phyloP scores from a whole-genome alignment of 768 basidiomycete genomes.

The Mycena vitilis region DNA sequence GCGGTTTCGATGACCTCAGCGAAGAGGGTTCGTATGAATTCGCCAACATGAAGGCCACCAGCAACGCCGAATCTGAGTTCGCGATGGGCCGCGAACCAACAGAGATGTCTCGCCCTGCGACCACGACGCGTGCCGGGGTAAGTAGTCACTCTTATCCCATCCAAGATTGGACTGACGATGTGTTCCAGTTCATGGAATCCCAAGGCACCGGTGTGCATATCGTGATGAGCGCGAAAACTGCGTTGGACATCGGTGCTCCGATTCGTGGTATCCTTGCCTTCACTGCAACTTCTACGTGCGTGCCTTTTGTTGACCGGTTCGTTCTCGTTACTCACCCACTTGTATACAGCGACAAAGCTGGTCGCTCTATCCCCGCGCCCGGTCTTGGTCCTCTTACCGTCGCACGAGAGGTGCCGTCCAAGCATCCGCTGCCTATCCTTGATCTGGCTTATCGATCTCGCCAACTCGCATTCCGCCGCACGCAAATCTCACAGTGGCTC shows the following conservation, averaged over 20 bases:
- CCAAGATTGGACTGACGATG: conserved; percentile 22
- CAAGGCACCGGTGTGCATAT: conserved; percentile 98
- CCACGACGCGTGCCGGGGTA: conserved; percentile 94
- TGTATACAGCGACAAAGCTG: conserved; percentile 89
- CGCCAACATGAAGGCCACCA: conserved; percentile 99
- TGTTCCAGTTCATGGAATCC: conserved; percentile 89
- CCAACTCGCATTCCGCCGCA: conserved; percentile 95
- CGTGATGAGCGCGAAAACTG: conserved; percentile 96
- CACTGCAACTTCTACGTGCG: conserved; percentile 95
- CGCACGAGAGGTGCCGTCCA: conserved; percentile 85
- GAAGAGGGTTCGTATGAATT: conserved; percentile 99
- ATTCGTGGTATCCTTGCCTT: conserved; percentile 95
- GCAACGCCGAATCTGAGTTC: conserved; percentile 96
- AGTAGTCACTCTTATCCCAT: conserved; percentile 43
- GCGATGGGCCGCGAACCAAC: conserved; percentile 99
- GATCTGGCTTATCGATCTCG: conserved; percentile 90
- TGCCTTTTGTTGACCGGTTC: conserved; percentile 30
- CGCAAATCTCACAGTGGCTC: conserved; percentile 95
- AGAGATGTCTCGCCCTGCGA: conserved; percentile 98
- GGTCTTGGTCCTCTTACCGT: conserved; percentile 92
- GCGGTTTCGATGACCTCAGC: conserved; percentile 97
- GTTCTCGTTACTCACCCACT: conserved; percentile 16
- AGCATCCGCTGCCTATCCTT: conserved; percentile 83
- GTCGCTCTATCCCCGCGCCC: conserved; percentile 96
- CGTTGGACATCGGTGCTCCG: conserved; percentile 91